Conservation (phyloP, 345 rosid genomes). For the Raphanus sativus region DNA sequence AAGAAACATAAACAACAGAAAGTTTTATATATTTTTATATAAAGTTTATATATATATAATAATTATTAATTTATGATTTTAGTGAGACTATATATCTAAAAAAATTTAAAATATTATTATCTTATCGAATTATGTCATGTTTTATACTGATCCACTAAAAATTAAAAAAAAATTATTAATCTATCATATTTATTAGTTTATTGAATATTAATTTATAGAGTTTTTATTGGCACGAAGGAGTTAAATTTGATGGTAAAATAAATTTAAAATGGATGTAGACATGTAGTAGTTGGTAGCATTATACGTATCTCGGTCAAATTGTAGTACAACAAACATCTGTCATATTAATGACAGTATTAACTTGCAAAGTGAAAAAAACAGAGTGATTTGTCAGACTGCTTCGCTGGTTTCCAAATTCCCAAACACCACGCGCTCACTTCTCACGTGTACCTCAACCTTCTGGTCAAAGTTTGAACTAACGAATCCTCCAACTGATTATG, state of each 20-base stretch:
- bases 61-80: too few species aligned
- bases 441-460: conserved; percentile 15
- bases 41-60: too few species aligned
- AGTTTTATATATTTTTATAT: too few species aligned
- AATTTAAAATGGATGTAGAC: neutral
- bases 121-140: too few species aligned
- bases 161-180: too few species aligned
- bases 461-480: conserved; percentile 32
- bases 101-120: too few species aligned
- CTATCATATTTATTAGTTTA: too few species aligned
- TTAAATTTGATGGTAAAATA: neutral
- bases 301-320: neutral
- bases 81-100: too few species aligned
- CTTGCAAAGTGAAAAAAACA: neutral
- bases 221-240: too few species aligned
- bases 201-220: too few species aligned
- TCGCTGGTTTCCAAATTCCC: conserved; percentile 21
- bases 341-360: neutral
- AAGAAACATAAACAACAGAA: too few species aligned
- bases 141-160: too few species aligned
- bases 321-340: neutral
- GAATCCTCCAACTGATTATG: neutral
- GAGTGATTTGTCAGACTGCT: conserved; percentile 33
- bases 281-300: neutral
- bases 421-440: conserved; percentile 20